A percentile compares a stretch with the other conserved stretches of the same genome.
Evolutionary conservation across 1,284 basidiomycete genomes (phyloP).

Genomic region (Puccinia brachypodii): DNA sequence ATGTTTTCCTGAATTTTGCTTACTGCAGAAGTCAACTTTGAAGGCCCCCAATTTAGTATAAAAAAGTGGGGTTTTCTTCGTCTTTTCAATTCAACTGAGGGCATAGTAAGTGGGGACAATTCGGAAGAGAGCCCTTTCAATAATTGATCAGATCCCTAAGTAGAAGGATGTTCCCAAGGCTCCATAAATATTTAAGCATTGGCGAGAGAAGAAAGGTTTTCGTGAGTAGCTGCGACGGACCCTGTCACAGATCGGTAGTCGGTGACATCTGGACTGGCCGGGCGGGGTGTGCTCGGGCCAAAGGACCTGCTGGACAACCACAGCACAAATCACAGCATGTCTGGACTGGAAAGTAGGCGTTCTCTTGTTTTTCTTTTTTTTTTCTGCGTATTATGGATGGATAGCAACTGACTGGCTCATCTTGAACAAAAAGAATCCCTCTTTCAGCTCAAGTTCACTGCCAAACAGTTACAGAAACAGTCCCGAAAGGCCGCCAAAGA

Average conservation of each 20-base stretch:
- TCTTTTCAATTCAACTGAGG: too few relatives aligned
- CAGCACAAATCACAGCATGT: constrained; percentile 23
- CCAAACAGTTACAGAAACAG: constrained; percentile 84
- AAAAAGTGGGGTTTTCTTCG: too few relatives aligned
- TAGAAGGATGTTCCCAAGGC: too few relatives aligned
- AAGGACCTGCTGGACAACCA: neutral
- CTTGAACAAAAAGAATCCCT: constrained; percentile 70
- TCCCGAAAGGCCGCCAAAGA: constrained; percentile 95
- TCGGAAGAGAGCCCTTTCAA: too few relatives aligned
- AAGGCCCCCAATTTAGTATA: too few relatives aligned
- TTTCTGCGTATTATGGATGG: neutral
- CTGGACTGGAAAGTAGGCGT: constrained; percentile 40
- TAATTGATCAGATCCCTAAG: too few relatives aligned
- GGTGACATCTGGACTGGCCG: neutral
- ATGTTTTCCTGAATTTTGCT: too few relatives aligned
- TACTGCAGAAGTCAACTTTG: too few relatives aligned
- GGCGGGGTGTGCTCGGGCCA: neutral
- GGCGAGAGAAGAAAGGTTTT: too few relatives aligned
- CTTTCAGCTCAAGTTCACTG: constrained; percentile 97
- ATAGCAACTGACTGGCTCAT: neutral
- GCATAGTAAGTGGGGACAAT: too few relatives aligned
- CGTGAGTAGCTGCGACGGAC: too few relatives aligned
- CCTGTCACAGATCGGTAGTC: neutral
- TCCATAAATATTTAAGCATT: too few relatives aligned
- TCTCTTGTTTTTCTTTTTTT: neutral